Base-by-base conservation (phyloP, 805 yeast genomes). In the Pichia nanzhaoensis region DNA sequence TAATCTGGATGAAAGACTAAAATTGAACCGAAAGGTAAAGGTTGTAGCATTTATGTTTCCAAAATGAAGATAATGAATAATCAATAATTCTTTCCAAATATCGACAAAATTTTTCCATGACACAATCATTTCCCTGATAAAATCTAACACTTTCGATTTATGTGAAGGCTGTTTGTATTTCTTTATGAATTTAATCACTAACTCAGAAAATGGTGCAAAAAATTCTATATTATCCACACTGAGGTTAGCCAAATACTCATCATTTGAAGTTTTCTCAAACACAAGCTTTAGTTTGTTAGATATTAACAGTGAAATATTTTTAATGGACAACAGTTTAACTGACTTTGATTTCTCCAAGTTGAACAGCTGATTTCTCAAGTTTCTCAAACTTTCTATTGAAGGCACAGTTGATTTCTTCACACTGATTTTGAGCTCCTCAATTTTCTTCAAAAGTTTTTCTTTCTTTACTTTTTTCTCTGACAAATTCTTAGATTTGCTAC, bases 381-480 rank as follows among this genome's bases (percentile, higher is more conserved):
- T 19, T 3, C 7, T 9, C 4, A 57, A 22, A 24, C 54, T 59
- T 3, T 34, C 44, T 14, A 43, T 43, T 3, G 57, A 42, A 3
- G 64, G 64, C 3, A 45, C 34, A 7, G 38, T 43, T 18, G 39
- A 17, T 14, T 33, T 13, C n/a, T 39, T 27, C 1, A 53, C 6
- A 10, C 42, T 27, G 4, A 12, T 20, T 18, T 39, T 44, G 2
- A 48, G 22, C 5, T 13, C 34, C 5, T 50, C 31, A 18, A 49
- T 38, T 27, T 53, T 42, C 13, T 38, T 33, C 3, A 42, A 17
- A 2, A 50, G 27, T 8, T 31, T 12, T 6, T 14, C 24, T 18
- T 41, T 47, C 19, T 39, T 32, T 7, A 9, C 9, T n/a, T 12
- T 35, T 28, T 47, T 39, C 3, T 42, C 44, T 10, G 33, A n/a